These are phyloP conservation scores for Aschersonia sp. DNA, from an alignment of 2,329 filamentous ascomycete species.

Conservation along the genomic window DNA sequence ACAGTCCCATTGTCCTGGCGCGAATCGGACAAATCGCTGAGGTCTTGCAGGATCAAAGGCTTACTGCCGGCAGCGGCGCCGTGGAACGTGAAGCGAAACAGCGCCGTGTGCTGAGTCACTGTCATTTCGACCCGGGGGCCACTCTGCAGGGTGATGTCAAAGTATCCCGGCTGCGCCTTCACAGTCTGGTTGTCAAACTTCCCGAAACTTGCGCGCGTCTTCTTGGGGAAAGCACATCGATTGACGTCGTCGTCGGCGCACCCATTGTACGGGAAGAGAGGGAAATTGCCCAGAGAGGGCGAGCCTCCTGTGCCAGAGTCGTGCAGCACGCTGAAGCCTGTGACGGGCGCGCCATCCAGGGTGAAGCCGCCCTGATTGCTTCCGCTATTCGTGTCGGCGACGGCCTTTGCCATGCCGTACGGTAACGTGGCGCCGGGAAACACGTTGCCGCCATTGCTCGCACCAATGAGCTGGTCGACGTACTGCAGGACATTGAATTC, in stretches of 20 bases:
- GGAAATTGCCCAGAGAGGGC: constrained; percentile 58
- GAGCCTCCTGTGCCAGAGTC: constrained; percentile 41
- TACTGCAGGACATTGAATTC: constrained; percentile 11
- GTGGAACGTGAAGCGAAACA: constrained; percentile 50
- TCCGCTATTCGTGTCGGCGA: constrained; percentile 27
- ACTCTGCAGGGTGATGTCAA: constrained; percentile 42
- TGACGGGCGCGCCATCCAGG: constrained; percentile 31
- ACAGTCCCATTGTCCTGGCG: constrained; percentile 42
- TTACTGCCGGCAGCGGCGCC: constrained; percentile 18
- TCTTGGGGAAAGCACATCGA: constrained; percentile 43
- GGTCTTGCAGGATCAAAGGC: constrained; percentile 51
- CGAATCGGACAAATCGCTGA: constrained; percentile 48
- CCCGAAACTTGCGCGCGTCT: constrained; percentile 21
- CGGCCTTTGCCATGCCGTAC: constrained; percentile 39
- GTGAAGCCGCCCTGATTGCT: constrained; percentile 45
- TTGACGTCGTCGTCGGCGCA: constrained; percentile 49
- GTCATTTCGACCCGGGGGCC: constrained; percentile 53
- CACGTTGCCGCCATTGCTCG: constrained; percentile 21
- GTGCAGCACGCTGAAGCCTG: constrained; percentile 43
- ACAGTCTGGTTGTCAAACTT: constrained; percentile 34
- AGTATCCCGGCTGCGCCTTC: constrained; percentile 48
- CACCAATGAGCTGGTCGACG: constrained; percentile 23
- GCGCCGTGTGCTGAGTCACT: constrained; percentile 44
- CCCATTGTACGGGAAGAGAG: constrained; percentile 50
- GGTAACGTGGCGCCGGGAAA: constrained; percentile 28